Evolutionary conservation across 805 yeast genomes (phyloP).

Genomic region (Candida wancherniae): DNA sequence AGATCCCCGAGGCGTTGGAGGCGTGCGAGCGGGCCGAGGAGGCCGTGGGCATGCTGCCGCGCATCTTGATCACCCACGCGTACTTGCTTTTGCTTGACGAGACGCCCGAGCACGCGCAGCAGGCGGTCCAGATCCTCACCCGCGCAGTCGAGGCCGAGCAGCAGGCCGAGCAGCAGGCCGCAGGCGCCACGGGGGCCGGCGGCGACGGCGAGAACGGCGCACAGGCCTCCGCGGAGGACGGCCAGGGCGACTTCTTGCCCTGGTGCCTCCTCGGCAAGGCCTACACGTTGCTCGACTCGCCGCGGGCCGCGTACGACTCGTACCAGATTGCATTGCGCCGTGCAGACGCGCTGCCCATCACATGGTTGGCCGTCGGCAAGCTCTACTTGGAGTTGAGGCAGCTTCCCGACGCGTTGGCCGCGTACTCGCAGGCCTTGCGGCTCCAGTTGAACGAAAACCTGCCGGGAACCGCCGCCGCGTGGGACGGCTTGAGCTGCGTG

Average conservation of each 20-base stretch:
- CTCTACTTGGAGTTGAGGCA: slow-evolving; percentile 56
- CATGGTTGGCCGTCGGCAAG: slow-evolving; percentile 66
- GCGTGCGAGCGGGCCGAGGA: slow-evolving; percentile 46
- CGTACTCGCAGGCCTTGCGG: slow-evolving; percentile 61
- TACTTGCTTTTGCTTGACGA: slow-evolving; percentile 40
- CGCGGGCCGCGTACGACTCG: slow-evolving; percentile 50
- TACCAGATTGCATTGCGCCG: slow-evolving; percentile 51
- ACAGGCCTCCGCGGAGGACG: slow-evolving; percentile 16
- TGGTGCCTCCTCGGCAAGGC: slow-evolving; percentile 55
- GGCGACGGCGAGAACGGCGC: slow-evolving; percentile 15
- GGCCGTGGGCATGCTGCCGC: slow-evolving; percentile 41
- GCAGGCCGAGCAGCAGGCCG: too few species aligned
- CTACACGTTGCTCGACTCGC: slow-evolving; percentile 41
- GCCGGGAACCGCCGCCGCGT: slow-evolving; percentile 50
- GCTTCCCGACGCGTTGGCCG: slow-evolving; percentile 60
- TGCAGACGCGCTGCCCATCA: slow-evolving; percentile 50
- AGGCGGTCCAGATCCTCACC: slow-evolving; percentile 17
- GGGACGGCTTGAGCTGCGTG: slow-evolving; percentile 62
- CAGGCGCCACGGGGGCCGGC: slow-evolving; percentile 9
- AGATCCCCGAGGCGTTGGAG: slow-evolving; percentile 44
- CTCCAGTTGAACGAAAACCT: slow-evolving; percentile 45
- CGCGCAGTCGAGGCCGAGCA: slow-evolving; percentile 19
- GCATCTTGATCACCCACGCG: slow-evolving; percentile 45
- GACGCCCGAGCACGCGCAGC: slow-evolving; percentile 14
- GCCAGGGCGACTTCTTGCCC: slow-evolving; percentile 49